Evolutionary conservation across 148 eudicot species (phyloP).

Genomic region (Nepenthes mirabilis): DNA sequence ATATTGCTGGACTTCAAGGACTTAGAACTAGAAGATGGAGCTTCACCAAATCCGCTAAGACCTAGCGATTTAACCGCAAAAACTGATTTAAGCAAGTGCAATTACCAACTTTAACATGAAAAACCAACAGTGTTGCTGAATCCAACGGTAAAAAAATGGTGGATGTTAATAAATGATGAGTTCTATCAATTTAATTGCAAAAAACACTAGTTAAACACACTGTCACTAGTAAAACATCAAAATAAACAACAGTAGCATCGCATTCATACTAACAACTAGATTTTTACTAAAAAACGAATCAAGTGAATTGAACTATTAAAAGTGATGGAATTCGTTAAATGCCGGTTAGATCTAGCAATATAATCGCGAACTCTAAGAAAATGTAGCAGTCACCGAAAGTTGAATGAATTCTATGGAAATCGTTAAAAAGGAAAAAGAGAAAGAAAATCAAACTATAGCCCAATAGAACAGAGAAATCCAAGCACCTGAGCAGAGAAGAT

Average conservation of each 20-base stretch:
- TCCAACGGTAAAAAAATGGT: background rate
- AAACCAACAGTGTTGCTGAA: background rate
- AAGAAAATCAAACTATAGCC: background rate
- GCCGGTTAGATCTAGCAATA: too few relatives aligned
- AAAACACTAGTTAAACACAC: background rate
- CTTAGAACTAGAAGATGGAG: too few relatives aligned
- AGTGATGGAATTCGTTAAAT: too few relatives aligned
- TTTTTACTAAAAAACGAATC: too few relatives aligned
- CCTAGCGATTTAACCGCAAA: background rate
- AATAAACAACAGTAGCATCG: too few relatives aligned
- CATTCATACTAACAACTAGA: too few relatives aligned
- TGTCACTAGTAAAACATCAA: background rate
- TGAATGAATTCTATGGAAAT: too few relatives aligned
- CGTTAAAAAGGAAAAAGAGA: background rate
- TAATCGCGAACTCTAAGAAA: too few relatives aligned
- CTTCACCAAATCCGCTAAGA: background rate
- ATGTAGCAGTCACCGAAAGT: background rate
- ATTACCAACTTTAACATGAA: background rate
- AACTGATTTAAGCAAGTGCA: background rate
- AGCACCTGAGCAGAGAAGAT: constrained; percentile 81
- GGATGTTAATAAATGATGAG: background rate
- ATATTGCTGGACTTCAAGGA: too few relatives aligned
- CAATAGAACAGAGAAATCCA: background rate
- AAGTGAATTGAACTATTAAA: too few relatives aligned
- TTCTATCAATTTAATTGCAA: background rate